phyloP scores from a whole-genome alignment of 768 basidiomycete species.

The Asterophora lycoperdoides region DNA sequence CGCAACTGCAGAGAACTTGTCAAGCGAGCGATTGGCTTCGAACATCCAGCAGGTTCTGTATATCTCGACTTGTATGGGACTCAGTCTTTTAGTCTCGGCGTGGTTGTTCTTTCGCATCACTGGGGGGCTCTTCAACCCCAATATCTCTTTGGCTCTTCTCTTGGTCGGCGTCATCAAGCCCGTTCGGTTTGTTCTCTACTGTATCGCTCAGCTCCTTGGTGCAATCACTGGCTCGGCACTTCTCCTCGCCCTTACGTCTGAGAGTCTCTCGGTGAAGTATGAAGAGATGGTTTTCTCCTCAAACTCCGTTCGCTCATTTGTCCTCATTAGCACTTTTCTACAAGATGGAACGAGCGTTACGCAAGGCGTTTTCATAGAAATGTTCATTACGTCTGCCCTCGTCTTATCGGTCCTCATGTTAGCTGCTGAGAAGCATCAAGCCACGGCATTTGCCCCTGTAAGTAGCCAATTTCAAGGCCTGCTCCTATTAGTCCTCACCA shows the following conservation, averaged over 20 bases:
- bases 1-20: conserved; percentile 32
- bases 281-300: conserved; percentile 10
- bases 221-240: conserved; percentile 57
- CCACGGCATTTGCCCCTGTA: conserved; percentile 68
- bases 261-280: conserved; percentile 52
- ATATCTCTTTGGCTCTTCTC: conserved; percentile 56
- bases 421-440: conserved; percentile 64
- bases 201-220: conserved; percentile 57
- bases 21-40: conserved; percentile 21
- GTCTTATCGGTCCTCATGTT: conserved; percentile 68
- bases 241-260: conserved; percentile 50
- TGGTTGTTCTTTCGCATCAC: conserved; percentile 66
- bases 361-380: conserved; percentile 67
- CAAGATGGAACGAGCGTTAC: conserved; percentile 43
- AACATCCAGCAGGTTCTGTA: conserved; percentile 45
- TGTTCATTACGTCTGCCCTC: conserved; percentile 60
- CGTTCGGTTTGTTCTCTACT: conserved; percentile 54
- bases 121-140: conserved; percentile 64
- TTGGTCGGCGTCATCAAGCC: conserved; percentile 53
- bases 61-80: conserved; percentile 56
- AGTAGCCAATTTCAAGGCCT: conserved; percentile 7
- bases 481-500: not conserved
- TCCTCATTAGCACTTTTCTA: conserved; percentile 40
- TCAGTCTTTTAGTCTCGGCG: conserved; percentile 57
- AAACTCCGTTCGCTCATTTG: conserved; percentile 8